phyloP scores from a whole-genome alignment of 768 basidiomycete genomes.

The Imleria badia region DNA sequence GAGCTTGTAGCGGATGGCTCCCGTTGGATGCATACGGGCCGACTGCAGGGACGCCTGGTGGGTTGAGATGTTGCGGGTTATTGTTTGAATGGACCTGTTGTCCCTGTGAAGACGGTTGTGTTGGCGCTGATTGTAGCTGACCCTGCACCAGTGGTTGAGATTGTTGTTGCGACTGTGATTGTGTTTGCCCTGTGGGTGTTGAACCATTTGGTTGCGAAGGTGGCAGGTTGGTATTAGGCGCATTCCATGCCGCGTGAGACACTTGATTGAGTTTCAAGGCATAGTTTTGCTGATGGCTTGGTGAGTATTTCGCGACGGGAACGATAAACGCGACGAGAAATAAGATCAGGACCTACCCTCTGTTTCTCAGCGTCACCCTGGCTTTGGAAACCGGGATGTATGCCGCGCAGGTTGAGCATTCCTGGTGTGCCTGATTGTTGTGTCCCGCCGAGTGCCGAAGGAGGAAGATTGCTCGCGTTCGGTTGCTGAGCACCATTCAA shows the following conservation, averaged over 20 bases:
- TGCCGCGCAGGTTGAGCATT: conserved; percentile 56
- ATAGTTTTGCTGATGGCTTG: conserved; percentile 51
- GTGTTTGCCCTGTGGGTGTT: conserved; percentile 20
- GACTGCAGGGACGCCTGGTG: conserved; percentile 46
- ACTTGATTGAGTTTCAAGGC: conserved; percentile 64
- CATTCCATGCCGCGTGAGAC: conserved; percentile 64
- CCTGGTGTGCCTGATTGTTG: conserved; percentile 60
- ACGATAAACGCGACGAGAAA: background rate
- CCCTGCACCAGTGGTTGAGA: conserved; percentile 24
- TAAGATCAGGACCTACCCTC: conserved; percentile 49
- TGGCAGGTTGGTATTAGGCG: conserved; percentile 48
- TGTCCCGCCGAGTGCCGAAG: conserved; percentile 39
- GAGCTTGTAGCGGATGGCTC: conserved; percentile 34
- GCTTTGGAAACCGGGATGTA: conserved; percentile 46
- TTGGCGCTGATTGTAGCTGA: conserved; percentile 21
- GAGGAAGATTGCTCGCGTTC: conserved; percentile 15
- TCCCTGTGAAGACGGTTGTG: conserved; percentile 29
- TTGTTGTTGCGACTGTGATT: conserved; percentile 25
- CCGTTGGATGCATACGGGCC: conserved; percentile 35
- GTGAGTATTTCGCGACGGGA: conserved; percentile 5
- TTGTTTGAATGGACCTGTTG: conserved; percentile 36
- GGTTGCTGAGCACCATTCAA: conserved; percentile 34
- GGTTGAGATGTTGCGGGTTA: conserved; percentile 48
- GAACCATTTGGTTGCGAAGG: conserved; percentile 31
- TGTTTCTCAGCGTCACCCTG: conserved; percentile 65